Evolutionary conservation across 148 eudicot genomes (phyloP).

Genomic region (Amaranthus cruentus): DNA sequence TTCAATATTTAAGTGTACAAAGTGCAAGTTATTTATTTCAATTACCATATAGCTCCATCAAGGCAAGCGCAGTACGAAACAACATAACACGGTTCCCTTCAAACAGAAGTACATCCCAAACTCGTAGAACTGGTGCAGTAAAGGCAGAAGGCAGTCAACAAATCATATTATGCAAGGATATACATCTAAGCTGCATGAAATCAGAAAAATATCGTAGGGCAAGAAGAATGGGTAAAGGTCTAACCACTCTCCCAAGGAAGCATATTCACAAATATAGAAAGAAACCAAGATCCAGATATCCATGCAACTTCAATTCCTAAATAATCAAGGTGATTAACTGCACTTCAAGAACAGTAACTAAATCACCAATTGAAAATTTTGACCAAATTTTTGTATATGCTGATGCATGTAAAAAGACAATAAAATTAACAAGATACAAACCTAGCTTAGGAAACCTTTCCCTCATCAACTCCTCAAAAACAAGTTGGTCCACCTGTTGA

Average conservation of each 20-base stretch:
- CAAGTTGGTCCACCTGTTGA: slow-evolving; percentile 86
- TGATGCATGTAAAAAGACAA: neutral
- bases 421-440: slow-evolving; percentile 27
- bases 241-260: slow-evolving; percentile 99
- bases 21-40: neutral
- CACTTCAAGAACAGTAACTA: slow-evolving; percentile 22
- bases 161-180: neutral
- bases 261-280: slow-evolving; percentile 78
- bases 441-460: slow-evolving; percentile 83
- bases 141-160: neutral
- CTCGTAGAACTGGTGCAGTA: slow-evolving; percentile 65
- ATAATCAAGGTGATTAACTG: slow-evolving; percentile 94
- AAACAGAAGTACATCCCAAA: slow-evolving; percentile 92
- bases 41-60: slow-evolving; percentile 95
- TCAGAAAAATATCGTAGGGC: neutral
- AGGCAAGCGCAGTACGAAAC: slow-evolving; percentile 88
- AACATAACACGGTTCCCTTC: slow-evolving; percentile 98
- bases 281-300: slow-evolving; percentile 94
- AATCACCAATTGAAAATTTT: neutral
- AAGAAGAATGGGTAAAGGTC: slow-evolving; percentile 17
- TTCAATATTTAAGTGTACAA: neutral
- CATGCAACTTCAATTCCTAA: slow-evolving; percentile 92
- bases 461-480: slow-evolving; percentile 88
- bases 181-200: neutral
- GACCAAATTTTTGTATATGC: neutral